phyloP scores from a whole-genome alignment of 805 yeast genomes.

The Metschnikowia cerradonensis region DNA sequence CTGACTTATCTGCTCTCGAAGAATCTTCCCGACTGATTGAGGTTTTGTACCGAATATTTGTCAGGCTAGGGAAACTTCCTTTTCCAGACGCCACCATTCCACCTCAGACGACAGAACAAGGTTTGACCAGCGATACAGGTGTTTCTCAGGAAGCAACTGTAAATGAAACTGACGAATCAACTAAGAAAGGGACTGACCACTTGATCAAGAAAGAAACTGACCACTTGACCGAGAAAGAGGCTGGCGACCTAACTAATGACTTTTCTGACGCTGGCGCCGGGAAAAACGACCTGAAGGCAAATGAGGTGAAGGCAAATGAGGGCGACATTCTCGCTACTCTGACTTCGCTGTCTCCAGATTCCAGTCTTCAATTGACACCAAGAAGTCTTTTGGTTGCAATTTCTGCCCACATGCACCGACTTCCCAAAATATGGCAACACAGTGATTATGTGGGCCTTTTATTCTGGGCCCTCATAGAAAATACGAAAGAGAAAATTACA shows the following conservation, averaged over 20 bases:
- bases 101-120: background rate
- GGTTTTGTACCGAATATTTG: background rate
- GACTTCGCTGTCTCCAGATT: background rate
- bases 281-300: no score
- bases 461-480: slow-evolving; percentile 40
- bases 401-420: slow-evolving; percentile 42
- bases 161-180: no score
- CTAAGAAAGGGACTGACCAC: background rate
- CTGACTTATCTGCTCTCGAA: background rate
- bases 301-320: no score
- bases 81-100: background rate
- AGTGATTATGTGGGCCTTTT: slow-evolving; percentile 43
- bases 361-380: background rate
- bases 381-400: slow-evolving; percentile 20
- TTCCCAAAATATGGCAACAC: slow-evolving; percentile 30
- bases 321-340: no score
- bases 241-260: no score
- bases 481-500: slow-evolving; percentile 6
- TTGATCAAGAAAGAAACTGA: no score
- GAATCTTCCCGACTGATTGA: background rate
- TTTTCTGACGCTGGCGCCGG: no score
- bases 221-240: no score
- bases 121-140: no score
- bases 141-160: no score
- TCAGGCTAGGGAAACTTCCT: background rate